Conservation (phyloP, 148 eudicot species). For the Rhododendron griersonianum region DNA sequence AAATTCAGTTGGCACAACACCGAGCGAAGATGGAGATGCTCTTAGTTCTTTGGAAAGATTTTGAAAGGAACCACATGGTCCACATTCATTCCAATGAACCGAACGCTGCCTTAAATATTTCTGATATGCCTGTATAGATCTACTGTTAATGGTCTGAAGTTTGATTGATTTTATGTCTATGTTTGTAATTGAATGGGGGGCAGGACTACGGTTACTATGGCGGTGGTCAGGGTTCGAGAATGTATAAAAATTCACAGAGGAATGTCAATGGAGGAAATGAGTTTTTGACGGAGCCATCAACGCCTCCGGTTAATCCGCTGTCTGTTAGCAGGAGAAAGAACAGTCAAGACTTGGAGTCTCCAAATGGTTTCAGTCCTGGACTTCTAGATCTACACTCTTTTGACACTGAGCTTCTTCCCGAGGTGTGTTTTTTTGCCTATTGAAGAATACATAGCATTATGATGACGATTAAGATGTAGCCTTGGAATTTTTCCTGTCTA, state of each 20-base stretch:
- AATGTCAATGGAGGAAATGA: constrained; percentile 47
- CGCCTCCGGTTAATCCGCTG: constrained; percentile 57
- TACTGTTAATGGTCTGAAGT: neutral
- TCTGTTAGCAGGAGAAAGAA: constrained; percentile 41
- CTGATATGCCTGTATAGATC: neutral
- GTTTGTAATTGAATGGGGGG: constrained; percentile 6
- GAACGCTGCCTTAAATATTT: neutral
- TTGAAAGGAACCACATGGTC: neutral
- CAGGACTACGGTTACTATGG: constrained; percentile 76
- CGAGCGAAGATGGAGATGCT: neutral
- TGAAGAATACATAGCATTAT: neutral
- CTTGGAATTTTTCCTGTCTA: neutral
- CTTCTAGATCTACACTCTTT: constrained; percentile 88
- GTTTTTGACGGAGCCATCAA: constrained; percentile 49
- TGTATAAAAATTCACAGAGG: constrained; percentile 43
- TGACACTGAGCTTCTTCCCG: constrained; percentile 85
- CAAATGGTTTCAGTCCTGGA: constrained; percentile 75
- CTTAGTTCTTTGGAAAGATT: neutral
- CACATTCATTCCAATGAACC: neutral
- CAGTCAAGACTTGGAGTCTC: constrained; percentile 51
- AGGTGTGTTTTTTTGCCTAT: constrained; percentile 35
- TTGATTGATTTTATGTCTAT: neutral
- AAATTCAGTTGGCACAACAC: neutral
- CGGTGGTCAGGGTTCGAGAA: constrained; percentile 64
- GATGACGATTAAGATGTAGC: neutral